Conservation (phyloP, 257 asterid genomes). For the Cynanchum wilfordii region DNA sequence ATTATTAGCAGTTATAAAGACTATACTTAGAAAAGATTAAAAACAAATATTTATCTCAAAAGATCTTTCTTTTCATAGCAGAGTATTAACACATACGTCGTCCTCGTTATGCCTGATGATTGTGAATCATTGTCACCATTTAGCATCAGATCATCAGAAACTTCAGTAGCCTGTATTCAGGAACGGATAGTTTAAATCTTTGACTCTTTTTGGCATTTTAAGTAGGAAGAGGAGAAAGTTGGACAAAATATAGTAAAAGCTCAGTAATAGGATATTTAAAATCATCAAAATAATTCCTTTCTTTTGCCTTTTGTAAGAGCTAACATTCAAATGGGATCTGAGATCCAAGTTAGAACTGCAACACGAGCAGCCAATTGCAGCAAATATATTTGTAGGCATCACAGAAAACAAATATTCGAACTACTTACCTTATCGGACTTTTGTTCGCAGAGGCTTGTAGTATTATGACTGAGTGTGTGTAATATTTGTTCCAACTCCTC, state of each 20-base stretch:
- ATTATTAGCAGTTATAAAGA: conserved; percentile 14
- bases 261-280: not conserved
- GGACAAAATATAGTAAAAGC: not conserved
- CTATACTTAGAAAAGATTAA: not conserved
- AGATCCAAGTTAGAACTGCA: not conserved
- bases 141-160: conserved; percentile 22
- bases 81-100: conserved; percentile 1
- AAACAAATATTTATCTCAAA: not conserved
- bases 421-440: conserved; percentile 44
- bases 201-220: not conserved
- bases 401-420: not conserved
- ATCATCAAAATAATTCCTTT: not conserved
- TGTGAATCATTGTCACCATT: conserved; percentile 13
- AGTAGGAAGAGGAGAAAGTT: not conserved
- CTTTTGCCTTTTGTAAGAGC: not conserved
- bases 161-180: conserved; percentile 10
- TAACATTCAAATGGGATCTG: not conserved
- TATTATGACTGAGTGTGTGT: conserved; percentile 42
- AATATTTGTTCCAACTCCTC: conserved; percentile 59
- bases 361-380: not conserved
- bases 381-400: not conserved
- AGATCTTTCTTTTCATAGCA: not conserved
- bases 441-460: conserved; percentile 30
- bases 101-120: conserved; percentile 16
- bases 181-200: not conserved